Base-by-base conservation (phyloP, 441 rosid species). In the Pelargonium australe region DNA sequence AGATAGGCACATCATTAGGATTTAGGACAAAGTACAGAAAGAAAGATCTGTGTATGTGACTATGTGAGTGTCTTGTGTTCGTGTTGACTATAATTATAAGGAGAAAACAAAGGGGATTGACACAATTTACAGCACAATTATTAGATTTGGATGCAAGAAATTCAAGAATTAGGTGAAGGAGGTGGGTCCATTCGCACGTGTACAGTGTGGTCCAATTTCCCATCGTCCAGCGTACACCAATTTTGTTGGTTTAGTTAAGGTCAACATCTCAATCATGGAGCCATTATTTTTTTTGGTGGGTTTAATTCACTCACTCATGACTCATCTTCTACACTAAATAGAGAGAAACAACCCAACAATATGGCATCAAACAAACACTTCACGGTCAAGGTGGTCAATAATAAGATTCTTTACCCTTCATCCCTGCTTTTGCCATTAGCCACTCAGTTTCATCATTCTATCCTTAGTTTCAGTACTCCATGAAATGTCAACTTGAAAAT, bases 201-300 rank as follows among this genome's bases (percentile, higher is more conserved):
- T 77, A 72, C 58, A 64, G 70, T 65, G 83, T 75, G 84, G 87
- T 75, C 81, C 85, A 71, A 41, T 25, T 25, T 25, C 31, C 31
- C 31, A 25, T 25, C 31, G 31, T 70, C 7, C 43, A 53, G 44
- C 19, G 65, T 13, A 71, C 12, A 63, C 31, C 75, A 77, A 74
- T 79, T 78, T 80, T 74, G 80, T 74, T 82, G 61, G 74, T 70
- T 70, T 77, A 63, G 77, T 69, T 73, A 66, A 70, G 81, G 88
- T 84, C 88, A 75, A 66, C 84, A 84, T 80, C 89, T 80, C 83
- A 83, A 87, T 85, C 88, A 85, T 81, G 79, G 58, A 68, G 67
- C 78, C 85, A 87, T 87, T 81, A 80, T 20, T 87, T 85, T 85
- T 75, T 43, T 47, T 34, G 73, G 70, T 66, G 23, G 80, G 84